These are phyloP conservation scores for Mortierella antarctica DNA, from an alignment of 192 early-diverging fungal species.

Conservation along the genomic window DNA sequence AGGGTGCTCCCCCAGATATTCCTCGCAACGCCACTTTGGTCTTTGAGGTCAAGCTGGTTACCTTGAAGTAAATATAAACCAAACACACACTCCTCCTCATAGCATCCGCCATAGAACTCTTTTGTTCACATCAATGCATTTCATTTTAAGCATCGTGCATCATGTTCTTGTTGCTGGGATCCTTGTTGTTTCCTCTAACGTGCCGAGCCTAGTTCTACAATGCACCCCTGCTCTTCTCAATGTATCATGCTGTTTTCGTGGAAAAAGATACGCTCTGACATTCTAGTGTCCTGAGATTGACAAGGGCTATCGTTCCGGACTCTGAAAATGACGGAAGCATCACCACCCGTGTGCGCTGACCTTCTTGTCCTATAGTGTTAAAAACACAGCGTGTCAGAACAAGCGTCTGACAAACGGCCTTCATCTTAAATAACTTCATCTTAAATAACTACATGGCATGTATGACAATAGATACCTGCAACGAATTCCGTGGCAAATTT, in stretches of 20 bases:
- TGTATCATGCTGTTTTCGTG: neutral
- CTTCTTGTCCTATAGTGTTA: constrained; percentile 56
- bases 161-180: too few species aligned
- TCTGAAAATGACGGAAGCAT: constrained; percentile 81
- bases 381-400: constrained; percentile 7
- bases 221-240: too few species aligned
- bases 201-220: too few species aligned
- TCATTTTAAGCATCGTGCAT: neutral
- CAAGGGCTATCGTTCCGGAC: constrained; percentile 75
- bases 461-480: constrained; percentile 53
- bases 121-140: neutral
- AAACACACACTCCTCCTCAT: neutral
- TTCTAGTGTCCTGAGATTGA: constrained; percentile 81
- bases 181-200: too few species aligned
- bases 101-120: neutral
- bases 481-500: constrained; percentile 69
- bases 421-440: neutral
- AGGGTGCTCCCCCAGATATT: constrained; percentile 96
- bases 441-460: neutral
- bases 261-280: constrained; percentile 56
- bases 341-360: constrained; percentile 73
- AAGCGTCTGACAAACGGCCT: neutral
- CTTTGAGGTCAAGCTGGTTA: constrained; percentile 91
- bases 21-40: constrained; percentile 87
- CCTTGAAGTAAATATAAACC: constrained; percentile 62